Conservation (phyloP, 331 rosid species). For the Acacia concinna region DNA sequence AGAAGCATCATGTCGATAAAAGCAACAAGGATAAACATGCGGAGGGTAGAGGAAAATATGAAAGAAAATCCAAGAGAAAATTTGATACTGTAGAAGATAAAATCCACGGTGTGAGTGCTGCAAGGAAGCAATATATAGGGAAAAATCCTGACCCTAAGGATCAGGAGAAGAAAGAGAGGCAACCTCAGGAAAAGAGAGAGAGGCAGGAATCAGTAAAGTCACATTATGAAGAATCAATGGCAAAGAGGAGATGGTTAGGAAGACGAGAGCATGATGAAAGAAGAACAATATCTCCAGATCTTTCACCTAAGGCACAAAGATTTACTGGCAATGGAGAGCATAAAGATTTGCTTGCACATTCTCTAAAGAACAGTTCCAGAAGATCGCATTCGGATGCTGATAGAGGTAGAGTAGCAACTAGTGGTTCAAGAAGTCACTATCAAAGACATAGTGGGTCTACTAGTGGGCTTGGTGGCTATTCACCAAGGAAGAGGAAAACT, state of each 20-base stretch:
- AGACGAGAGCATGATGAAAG: slow-evolving; percentile 58
- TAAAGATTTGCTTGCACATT: slow-evolving; percentile 43
- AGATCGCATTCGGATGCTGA: slow-evolving; percentile 56
- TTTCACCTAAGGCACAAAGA: slow-evolving; percentile 54
- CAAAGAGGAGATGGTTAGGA: slow-evolving; percentile 64
- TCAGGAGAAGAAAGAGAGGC: slow-evolving; percentile 52
- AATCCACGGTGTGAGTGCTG: slow-evolving; percentile 40
- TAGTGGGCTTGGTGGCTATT: slow-evolving; percentile 96
- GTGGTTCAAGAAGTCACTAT: slow-evolving; percentile 67
- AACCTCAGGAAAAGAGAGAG: slow-evolving; percentile 51
- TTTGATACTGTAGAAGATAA: slow-evolving; percentile 50
- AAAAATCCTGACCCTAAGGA: slow-evolving; percentile 40
- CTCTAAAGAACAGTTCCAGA: slow-evolving; percentile 54
- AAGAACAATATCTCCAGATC: slow-evolving; percentile 54
- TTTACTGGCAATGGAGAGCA: slow-evolving; percentile 38
- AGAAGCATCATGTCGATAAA: slow-evolving; percentile 53
- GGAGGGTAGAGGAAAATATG: slow-evolving; percentile 50
- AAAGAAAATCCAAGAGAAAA: slow-evolving; percentile 65
- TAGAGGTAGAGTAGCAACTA: slow-evolving; percentile 55
- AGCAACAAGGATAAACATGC: slow-evolving; percentile 47
- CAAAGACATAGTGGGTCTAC: slow-evolving; percentile 52
- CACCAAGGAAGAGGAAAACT: slow-evolving; percentile 89
- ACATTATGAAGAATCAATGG: slow-evolving; percentile 54
- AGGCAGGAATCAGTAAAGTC: slow-evolving; percentile 45
- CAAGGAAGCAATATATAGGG: slow-evolving; percentile 54